Base-by-base conservation (phyloP, 495 filamentous ascomycete species). In the Penicillium tannophilum region DNA sequence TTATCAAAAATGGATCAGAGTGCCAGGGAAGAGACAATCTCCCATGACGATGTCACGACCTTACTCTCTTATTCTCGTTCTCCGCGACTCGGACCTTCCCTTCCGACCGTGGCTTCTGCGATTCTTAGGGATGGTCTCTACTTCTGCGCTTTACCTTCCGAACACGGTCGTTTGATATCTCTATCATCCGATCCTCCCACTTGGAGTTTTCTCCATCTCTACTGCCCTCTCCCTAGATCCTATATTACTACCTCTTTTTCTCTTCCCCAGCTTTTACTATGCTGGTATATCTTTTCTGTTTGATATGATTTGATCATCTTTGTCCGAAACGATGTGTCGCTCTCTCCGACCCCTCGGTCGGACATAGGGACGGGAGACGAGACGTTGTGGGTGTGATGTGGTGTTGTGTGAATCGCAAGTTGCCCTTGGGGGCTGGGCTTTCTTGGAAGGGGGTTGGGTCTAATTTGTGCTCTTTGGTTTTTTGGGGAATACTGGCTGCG, bases 41-140 rank as follows among this genome's bases (percentile, higher is more conserved):
- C 19, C 51, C 47, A 62, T 70, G 61, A 70, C 65, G 67, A 71
- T 60, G 63, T 71, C 61, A 71, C 65, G 68, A 71, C 58, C 61
- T 65, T 64, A 66, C 52, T 68, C 58, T 64, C 63, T 52, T 53
- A 57, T 67, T 65, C 56, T 67, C 59, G 56, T 67, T 59, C 26
- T 58, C 51, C 60, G 28, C 54, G 31, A 45, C 50, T 54, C 49
- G 48, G 52, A 26, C 24, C 31, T 12, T 41, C 42, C 14, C 36
- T 44, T 53, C 64, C 62, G 64, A 67, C 57, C 52, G 59, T 63
- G 64, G 52, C 57, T 63, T 62, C 48, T 65, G 60, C 59, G 64
- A 64, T 60, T 64, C 59, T 59, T 47, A 65, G 58, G 59, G 57
- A 68, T 66, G 63, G 59, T 69, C 61, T 54, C 19, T 55, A 23